Base-by-base conservation (phyloP, 192 early-diverging fungal genomes). In the Phycomyces blakesleeanus region DNA sequence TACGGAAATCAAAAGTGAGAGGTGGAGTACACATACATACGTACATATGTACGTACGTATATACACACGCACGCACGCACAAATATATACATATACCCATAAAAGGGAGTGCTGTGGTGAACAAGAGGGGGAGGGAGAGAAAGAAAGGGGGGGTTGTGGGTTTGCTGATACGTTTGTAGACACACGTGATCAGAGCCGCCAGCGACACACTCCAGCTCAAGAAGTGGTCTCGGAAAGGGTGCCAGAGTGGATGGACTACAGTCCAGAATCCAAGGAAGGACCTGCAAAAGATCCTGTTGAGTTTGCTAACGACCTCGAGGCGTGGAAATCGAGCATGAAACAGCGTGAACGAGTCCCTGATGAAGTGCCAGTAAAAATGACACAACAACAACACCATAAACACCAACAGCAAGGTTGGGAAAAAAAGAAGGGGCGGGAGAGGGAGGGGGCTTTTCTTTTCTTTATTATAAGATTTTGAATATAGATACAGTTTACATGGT, bases 161-260 rank as follows among this genome's bases (percentile, higher is more conserved):
- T 34, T 34, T 34, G 29, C 29, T 34, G 29, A 34, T 34, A 34
- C 29, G 29, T 34, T 34, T 34, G 29, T 34, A 47, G 44, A 47
- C 44, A 47, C 44, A n/a, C 44, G 44, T 47, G 44, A 47, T 3
- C 12, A 14, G 18, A 11, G 44, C 12, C 44, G 44, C 11, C 12
- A 14, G 3, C 12, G 18, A 18, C 44, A 47, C 44, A 47, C 44
- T 14, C 44, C 29, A 5, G 29, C 44, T 11, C 44, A 47, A 6
- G 53, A 62, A 15, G 29, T 55, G 12, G 41, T 52, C 47, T 21
- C 22, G 16, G 63, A 59, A 51, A 44, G 38, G 56, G 51, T 78
- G 1, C 83, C 83, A 39, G 81, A 85, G 58, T 85, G 83, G 83
- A 76, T 85, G 83, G 80, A 79, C 64, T 82, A 85, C 50, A 81